A percentile compares a stretch with the other conserved stretches of the same genome.
These are phyloP conservation scores for Penstemon eatonii DNA, from an alignment of 257 asterid genomes.

Conservation along the genomic window DNA sequence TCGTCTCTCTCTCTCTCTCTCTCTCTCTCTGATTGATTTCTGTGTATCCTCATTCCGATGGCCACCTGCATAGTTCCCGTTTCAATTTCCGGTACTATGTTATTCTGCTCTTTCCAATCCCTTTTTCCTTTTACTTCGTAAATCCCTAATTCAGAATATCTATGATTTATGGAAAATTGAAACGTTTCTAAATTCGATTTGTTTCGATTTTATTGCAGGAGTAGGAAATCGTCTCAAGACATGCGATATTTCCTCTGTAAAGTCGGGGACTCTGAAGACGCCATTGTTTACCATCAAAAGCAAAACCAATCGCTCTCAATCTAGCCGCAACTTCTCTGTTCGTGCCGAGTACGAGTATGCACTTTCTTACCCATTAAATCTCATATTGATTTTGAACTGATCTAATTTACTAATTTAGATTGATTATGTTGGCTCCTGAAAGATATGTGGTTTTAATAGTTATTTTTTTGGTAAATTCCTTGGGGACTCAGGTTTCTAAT, in stretches of 20 bases:
- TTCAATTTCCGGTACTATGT: constrained; percentile 44
- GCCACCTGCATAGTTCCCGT: constrained; percentile 48
- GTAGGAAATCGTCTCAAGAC: constrained; percentile 50
- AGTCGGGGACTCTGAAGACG: constrained; percentile 46
- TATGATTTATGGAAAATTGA: neutral
- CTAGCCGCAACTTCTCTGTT: constrained; percentile 42
- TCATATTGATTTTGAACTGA: neutral
- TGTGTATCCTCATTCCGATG: constrained; percentile 40
- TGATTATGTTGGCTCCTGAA: neutral
- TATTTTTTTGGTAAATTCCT: neutral
- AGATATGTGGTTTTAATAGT: neutral
- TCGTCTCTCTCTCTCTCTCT: neutral
- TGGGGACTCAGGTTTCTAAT: constrained; percentile 18
- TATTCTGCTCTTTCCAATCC: neutral
- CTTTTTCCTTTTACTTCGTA: neutral
- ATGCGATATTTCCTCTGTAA: constrained; percentile 33
- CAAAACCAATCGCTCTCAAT: constrained; percentile 34
- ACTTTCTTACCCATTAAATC: neutral
- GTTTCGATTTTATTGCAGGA: constrained; percentile 26
- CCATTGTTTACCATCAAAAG: constrained; percentile 33
- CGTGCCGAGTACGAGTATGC: constrained; percentile 59
- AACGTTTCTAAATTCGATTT: constrained; percentile 14
- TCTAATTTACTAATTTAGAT: neutral
- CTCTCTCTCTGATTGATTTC: constrained; percentile 5
- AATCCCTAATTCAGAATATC: neutral